Percentiles rank a stretch among this genome's conserved stretches.
Evolutionary conservation across 192 early-diverging fungal species (phyloP).

Genomic region (Dissophora globulifera): DNA sequence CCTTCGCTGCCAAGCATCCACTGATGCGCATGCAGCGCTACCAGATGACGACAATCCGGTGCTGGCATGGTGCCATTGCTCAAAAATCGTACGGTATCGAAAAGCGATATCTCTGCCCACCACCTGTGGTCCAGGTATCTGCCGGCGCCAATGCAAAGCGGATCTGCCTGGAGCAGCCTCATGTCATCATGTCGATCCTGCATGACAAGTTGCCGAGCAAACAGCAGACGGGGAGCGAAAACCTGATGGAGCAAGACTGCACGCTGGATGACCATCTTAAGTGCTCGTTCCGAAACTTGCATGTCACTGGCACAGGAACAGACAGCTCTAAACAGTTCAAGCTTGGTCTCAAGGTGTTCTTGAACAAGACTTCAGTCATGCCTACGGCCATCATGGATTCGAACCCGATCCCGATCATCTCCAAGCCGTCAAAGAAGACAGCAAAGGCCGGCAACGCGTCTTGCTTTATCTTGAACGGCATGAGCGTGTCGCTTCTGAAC

Average conservation of each 20-base stretch:
- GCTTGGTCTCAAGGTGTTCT: constrained; percentile 70
- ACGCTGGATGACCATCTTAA: constrained; percentile 59
- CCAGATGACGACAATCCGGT: constrained; percentile 77
- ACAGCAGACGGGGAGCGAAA: constrained; percentile 40
- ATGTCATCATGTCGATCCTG: constrained; percentile 71
- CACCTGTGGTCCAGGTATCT: constrained; percentile 75
- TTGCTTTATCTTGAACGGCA: constrained; percentile 80
- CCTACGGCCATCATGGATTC: constrained; percentile 75
- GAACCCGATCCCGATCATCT: constrained; percentile 84
- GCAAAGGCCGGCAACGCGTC: constrained; percentile 83
- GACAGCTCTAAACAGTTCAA: constrained; percentile 83
- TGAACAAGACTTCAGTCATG: constrained; percentile 50
- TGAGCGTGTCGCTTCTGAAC: constrained; percentile 85
- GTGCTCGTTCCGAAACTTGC: constrained; percentile 79
- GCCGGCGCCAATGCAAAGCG: constrained; percentile 47
- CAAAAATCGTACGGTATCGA: constrained; percentile 97
- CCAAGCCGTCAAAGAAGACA: constrained; percentile 94
- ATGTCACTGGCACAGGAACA: constrained; percentile 75
- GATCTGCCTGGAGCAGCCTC: constrained; percentile 63
- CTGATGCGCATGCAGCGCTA: constrained; percentile 47
- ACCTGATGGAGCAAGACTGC: constrained; percentile 51
- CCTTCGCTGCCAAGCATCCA: no score
- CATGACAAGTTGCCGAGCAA: constrained; percentile 65
- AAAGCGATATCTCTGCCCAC: constrained; percentile 86
- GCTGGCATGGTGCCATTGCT: constrained; percentile 84